Evolutionary conservation across 1,284 basidiomycete species (phyloP), one percentile per base, ranked within the genome.

Genomic region (Moniliophthora roreri): DNA sequence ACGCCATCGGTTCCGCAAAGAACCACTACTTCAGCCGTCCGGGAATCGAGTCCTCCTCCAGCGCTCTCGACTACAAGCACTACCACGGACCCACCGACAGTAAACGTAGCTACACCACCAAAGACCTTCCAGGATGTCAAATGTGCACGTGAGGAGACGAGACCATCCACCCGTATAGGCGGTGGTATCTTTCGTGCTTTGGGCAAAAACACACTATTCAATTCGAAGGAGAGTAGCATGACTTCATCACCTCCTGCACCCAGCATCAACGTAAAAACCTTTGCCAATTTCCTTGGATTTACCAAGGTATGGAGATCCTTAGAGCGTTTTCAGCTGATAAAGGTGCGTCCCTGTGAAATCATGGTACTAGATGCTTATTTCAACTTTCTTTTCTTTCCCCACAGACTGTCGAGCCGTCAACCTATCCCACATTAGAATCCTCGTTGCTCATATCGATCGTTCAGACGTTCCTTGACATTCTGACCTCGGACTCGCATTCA

Each of bases 121-220:
- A 57, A 51, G 42, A 58, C 53, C 53, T 85, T 84, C 66, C 69
- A 73, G 53, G 77, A 82, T 23, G 82, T 78, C 10, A 85, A 83
- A 60, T 72, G 77, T 52, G 71, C 70, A 0, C 79, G 84, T 18
- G 76, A 81, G 7, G 48, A 53, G 44, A 37, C 21, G 24, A 50
- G 42, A 61, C 77, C 70, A 58, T 66, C 72, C 0, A 71, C 66
- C 53, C 72, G 71, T 18, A 75, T 82, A 3, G 81, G 81, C 1
- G 84, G 83, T 24, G 84, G 84, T 0, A 82, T 85, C 51, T 84
- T 85, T 63, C 77, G 79, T 32, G 65, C 73, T 3, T 73, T 75
- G 7, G 84, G 84, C 3, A 67, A 77, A 5, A 76, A 74, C 49
- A 81, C 75, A 7, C 60, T 81, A 26, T 72, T 82, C 53, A 60